Evolutionary conservation across 2,329 filamentous ascomycete species (phyloP), one percentile per base, ranked within the genome.

Genomic region (Westerdykella sp.): DNA sequence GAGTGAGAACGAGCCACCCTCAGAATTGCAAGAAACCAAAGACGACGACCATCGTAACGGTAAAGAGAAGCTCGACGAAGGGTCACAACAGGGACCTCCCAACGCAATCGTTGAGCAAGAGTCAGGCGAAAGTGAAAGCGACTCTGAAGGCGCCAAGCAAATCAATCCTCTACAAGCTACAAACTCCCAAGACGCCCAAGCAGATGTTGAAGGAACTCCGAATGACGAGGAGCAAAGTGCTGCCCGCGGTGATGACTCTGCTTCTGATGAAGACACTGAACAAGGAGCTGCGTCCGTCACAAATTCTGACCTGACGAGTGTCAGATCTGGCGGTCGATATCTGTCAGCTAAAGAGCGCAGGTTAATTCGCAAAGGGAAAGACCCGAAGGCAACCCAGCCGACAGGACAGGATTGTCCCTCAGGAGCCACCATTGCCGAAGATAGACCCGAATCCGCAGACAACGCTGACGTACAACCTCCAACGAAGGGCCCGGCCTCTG

Each of bases 121-220:
- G 14, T 65, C 62, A 3, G 68, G 75, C 23, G 61, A 65, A 6
- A 67, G 65, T 41, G 63, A 66, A 21, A 58, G 51, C n/a, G 57
- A 63, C n/a, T 61, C 59, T 15, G 62, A 63, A 13, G 45, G 55
- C 21, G 57, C 50, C 32, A 56, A 54, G 11, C 56, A 55, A 14
- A 50, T 51, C 14, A 72, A 72, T 44, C 69, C 70, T 12, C 51
- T 72, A n/a, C 69, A 72, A 45, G 54, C 60, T 5, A 30, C 39
- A 1, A 48, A 44, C 32, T 50, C 42, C 18, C 41, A 46, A 16
- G 43, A 50, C 3, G 25, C 40, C 1, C 4, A 12, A 28, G 4
- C 2, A 3, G 25, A 28, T 28, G 11, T 28, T 28, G 37, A 39
- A 9, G 51, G 48, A 9, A 54, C 56, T 5, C 53, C 51, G 12